Evolutionary conservation across 192 early-diverging fungal species (phyloP).

Genomic region (Backusella westeae): DNA sequence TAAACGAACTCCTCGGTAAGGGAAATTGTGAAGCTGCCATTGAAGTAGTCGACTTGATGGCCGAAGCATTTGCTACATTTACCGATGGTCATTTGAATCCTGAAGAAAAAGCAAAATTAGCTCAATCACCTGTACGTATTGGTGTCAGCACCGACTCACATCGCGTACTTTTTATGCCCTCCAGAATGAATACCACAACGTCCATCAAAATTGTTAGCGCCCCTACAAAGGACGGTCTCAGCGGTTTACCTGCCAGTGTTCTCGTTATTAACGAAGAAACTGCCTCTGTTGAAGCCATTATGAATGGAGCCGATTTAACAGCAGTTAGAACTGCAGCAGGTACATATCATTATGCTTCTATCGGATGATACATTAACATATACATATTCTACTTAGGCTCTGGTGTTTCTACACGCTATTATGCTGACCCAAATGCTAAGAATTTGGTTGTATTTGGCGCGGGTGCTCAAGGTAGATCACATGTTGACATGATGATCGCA

Average conservation of each 20-base stretch:
- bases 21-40: not conserved
- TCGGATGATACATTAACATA: not conserved
- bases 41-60: slow-evolving; percentile 29
- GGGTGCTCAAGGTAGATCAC: slow-evolving; percentile 48
- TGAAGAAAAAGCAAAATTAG: slow-evolving; percentile 17
- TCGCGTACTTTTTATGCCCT: slow-evolving; percentile 49
- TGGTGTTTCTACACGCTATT: slow-evolving; percentile 43
- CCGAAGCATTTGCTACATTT: slow-evolving; percentile 21
- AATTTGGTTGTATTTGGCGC: slow-evolving; percentile 49
- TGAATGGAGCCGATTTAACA: slow-evolving; percentile 47
- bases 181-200: slow-evolving; percentile 41
- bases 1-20: slow-evolving; percentile 1
- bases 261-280: slow-evolving; percentile 46
- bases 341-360: not conserved
- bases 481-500: slow-evolving; percentile 46
- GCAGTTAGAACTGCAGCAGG: slow-evolving; percentile 52
- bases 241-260: slow-evolving; percentile 42
- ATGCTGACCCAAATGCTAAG: slow-evolving; percentile 20
- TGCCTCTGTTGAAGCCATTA: slow-evolving; percentile 39
- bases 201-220: slow-evolving; percentile 49
- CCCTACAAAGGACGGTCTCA: slow-evolving; percentile 39
- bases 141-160: slow-evolving; percentile 37
- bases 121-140: slow-evolving; percentile 44
- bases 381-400: slow-evolving; percentile 25
- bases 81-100: not conserved